Base-by-base conservation (phyloP, 2,329 filamentous ascomycete genomes). In the Ascochyta viciae-villosae region DNA sequence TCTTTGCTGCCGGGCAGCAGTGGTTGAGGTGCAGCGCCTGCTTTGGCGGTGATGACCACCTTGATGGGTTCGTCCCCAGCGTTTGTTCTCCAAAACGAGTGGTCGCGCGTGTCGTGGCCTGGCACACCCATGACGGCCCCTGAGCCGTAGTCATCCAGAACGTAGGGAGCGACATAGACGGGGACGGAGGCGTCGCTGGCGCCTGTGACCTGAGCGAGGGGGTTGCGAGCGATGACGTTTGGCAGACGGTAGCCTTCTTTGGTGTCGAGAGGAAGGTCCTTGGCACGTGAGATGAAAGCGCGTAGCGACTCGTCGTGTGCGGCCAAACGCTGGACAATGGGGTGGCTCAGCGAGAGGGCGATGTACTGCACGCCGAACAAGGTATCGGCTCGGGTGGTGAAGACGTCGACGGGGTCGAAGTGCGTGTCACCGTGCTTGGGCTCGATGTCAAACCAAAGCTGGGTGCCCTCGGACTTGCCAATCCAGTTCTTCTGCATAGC, bases 81-180 rank as follows among this genome's bases (percentile, higher is more conserved):
- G 62, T 96, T 91, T 54, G 87, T 80, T 64, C 83, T 86, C 89
- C 91, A 96, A 72, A 96, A 96, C 1, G 85, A 84, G 74, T 90
- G 82, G 65, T 96, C 92, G 48, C 91, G 84, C 4, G 82, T 71
- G 74, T 96, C 92, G 69, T 96, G 92, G 2, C 88, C 92, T 0
- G 92, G 92, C 7, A 96, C 92, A 39, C 92, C 92, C 92, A 96
- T 96, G 2, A 96, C 89, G 9, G 92, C 92, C 1, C 92, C 92
- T 63, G 92, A 89, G 15, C 92, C 91, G 64, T 96, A 95, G 68
- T 92, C 90, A 24, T 89, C 89, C 5, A 96, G 80, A 10, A 96
- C 92, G 70, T 96, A 96, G 0, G 91, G 88, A 9, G 92, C 91
- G 22, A 91, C 89, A 67, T 89, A 96, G 5, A 96, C 82, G 1